phyloP scores from a whole-genome alignment of 2,329 filamentous ascomycete genomes.

The Penicillium capsulatum region DNA sequence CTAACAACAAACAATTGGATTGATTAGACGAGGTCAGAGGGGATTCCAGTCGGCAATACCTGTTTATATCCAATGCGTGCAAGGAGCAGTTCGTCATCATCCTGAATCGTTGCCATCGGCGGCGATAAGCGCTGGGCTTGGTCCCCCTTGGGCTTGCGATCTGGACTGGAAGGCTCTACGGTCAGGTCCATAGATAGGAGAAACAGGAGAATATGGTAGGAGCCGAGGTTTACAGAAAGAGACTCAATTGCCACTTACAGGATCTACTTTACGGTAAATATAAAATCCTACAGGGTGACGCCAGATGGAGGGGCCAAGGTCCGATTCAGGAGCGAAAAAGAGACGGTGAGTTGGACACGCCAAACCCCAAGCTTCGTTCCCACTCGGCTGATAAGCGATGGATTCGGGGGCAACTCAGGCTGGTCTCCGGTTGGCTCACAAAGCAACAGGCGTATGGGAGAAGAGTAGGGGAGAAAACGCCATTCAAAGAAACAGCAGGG shows the following conservation, averaged over 20 bases:
- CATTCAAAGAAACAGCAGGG: not conserved
- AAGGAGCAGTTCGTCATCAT: conserved; percentile 58
- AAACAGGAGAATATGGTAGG: conserved; percentile 1
- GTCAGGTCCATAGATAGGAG: conserved; percentile 15
- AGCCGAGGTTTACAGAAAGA: conserved; percentile 1
- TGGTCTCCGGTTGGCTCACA: no score
- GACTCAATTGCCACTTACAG: conserved; percentile 8
- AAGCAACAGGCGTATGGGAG: no score
- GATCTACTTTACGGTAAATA: conserved; percentile 9
- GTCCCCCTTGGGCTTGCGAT: conserved; percentile 8
- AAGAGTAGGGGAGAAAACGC: no score
- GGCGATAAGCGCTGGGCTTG: conserved; percentile 1
- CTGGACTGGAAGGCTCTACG: conserved; percentile 8
- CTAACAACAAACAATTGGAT: no score
- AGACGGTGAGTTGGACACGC: conserved; percentile 16
- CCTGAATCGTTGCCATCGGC: conserved; percentile 44
- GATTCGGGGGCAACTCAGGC: no score
- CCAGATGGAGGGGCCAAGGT: conserved; percentile 15
- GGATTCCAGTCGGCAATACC: conserved; percentile 34
- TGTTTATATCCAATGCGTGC: conserved; percentile 61
- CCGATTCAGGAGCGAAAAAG: conserved; percentile 13
- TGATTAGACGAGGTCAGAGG: not conserved
- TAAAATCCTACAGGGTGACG: conserved; percentile 15
- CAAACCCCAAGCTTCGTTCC: conserved; percentile 1
- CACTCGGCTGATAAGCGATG: no score